Evolutionary conservation across 495 filamentous ascomycete genomes (phyloP).

Genomic region (Penicillium manginii): DNA sequence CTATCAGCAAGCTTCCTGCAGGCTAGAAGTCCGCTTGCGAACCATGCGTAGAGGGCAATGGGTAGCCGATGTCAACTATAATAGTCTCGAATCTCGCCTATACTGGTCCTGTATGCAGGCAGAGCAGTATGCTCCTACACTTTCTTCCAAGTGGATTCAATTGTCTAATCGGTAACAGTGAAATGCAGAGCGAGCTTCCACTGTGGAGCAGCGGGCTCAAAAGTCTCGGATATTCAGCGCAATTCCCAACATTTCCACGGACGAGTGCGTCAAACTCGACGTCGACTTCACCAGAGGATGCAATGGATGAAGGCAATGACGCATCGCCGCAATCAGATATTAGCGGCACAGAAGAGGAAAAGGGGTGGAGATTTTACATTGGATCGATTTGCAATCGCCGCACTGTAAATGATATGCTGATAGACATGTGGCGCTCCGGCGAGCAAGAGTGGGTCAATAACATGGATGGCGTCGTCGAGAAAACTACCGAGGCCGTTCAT

Average conservation of each 20-base stretch:
- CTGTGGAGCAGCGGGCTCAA: constrained; percentile 33
- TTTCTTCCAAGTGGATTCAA: background rate
- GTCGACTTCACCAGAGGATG: constrained; percentile 15
- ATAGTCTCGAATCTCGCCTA: constrained; percentile 32
- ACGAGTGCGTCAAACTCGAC: constrained; percentile 1
- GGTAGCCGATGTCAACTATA: constrained; percentile 28
- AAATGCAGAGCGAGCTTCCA: constrained; percentile 32
- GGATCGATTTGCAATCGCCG: constrained; percentile 32
- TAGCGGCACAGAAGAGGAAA: constrained; percentile 25
- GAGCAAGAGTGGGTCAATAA: constrained; percentile 28
- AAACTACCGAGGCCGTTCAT: constrained; percentile 17
- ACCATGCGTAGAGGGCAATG: constrained; percentile 31
- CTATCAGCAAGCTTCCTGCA: constrained; percentile 34
- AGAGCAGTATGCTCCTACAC: constrained; percentile 23
- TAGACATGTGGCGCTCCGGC: constrained; percentile 30
- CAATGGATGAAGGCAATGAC: constrained; percentile 14
- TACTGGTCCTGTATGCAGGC: constrained; percentile 37
- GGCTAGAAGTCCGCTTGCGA: constrained; percentile 31
- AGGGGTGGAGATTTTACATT: constrained; percentile 33
- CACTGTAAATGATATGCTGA: constrained; percentile 30
- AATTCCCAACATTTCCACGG: constrained; percentile 25
- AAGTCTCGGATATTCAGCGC: constrained; percentile 24
- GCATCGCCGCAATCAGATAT: constrained; percentile 8
- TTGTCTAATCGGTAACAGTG: constrained; percentile 11
- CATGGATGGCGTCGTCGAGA: constrained; percentile 17